Base-by-base conservation (phyloP, 208 protist species). In the Acanthamoeba culbertsoni region DNA sequence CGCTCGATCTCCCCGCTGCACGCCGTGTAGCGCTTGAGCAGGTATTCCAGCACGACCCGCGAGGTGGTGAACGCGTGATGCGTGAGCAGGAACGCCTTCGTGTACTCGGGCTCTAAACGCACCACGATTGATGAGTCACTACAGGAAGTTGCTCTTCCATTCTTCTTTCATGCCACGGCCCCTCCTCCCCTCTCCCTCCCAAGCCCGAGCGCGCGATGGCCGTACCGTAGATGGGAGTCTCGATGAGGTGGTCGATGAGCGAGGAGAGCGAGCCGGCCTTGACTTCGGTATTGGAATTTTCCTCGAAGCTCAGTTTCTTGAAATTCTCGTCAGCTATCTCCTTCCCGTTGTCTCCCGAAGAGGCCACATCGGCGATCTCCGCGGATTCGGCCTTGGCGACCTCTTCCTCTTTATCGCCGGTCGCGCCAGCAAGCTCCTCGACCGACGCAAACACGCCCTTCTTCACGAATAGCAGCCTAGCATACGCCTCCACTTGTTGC, bases 11-110 rank as follows among this genome's bases (percentile, higher is more conserved):
- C 79, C 31, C 75, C 59, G 53, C 57, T 51, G 86, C 86, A 92
- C 14, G 51, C 42, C 18, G 43, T 46, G 40, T 92, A 92, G 10
- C 46, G 35, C 43, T 75, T 65, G 59, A 92, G 53, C 59, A 92
- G 59, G 62, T 75, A 75, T 10, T 48, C 43, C 23, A 92, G 86
- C 53, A 92, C 86, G 3, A 75, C 57, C 46, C 59, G 40, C 57
- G 86, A 92, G 23, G 86, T 43, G 26, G 86, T 75, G 43, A 92
- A 92, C 26, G 86, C 86, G 46, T 92, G 86, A 42, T 92, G 86
- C 35, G 86, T 92, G 26, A 75, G 42, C 35, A 92, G 28, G 31
- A 92, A 92, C 57, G 86, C 86, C 46, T 92, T 92, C 28, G 86
- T 92, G 62, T 75, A 92, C 43, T 92, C 86, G 37, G 86, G 86